Percentiles rank a stretch among this genome's conserved stretches.
Evolutionary conservation across 495 filamentous ascomycete genomes (phyloP).

Genomic region (Evernia prunastri): DNA sequence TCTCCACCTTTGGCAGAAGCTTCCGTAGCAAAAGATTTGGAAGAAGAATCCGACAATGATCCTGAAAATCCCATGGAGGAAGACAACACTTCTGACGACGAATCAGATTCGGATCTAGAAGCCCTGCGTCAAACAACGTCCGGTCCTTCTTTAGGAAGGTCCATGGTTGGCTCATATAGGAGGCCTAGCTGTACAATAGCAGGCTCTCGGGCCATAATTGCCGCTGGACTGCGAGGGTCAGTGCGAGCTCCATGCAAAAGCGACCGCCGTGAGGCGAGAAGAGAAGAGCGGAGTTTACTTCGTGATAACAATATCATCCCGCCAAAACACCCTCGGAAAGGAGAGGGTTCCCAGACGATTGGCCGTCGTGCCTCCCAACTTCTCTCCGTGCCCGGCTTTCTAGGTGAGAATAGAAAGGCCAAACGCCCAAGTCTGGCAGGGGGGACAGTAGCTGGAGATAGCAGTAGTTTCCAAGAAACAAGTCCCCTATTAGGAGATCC

Average conservation of each 20-base stretch:
- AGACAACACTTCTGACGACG: conserved; percentile 35
- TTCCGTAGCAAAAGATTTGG: conserved; percentile 64
- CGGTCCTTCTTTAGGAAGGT: conserved; percentile 37
- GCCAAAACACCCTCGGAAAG: conserved; percentile 54
- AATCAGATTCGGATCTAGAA: conserved; percentile 36
- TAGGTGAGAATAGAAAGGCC: conserved; percentile 18
- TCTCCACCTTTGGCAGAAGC: conserved; percentile 57
- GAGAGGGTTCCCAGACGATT: conserved; percentile 45
- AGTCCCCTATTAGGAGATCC: conserved; percentile 44
- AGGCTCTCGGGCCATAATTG: conserved; percentile 46
- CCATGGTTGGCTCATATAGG: conserved; percentile 63
- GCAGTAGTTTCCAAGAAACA: conserved; percentile 36
- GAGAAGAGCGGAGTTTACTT: conserved; percentile 68
- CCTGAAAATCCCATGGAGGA: conserved; percentile 42
- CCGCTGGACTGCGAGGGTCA: conserved; percentile 23
- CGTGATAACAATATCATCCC: conserved; percentile 70
- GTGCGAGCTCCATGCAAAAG: conserved; percentile 40
- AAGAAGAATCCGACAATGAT: conserved; percentile 41
- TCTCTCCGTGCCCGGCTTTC: conserved; percentile 16
- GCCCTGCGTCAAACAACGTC: conserved; percentile 34
- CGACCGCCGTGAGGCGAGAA: conserved; percentile 56
- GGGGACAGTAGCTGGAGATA: not conserved
- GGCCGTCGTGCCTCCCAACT: conserved; percentile 13
- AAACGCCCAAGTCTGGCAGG: conserved; percentile 4
- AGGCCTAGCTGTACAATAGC: conserved; percentile 60